Base-by-base conservation (phyloP, 345 rosid genomes). In the Citrus sp. region DNA sequence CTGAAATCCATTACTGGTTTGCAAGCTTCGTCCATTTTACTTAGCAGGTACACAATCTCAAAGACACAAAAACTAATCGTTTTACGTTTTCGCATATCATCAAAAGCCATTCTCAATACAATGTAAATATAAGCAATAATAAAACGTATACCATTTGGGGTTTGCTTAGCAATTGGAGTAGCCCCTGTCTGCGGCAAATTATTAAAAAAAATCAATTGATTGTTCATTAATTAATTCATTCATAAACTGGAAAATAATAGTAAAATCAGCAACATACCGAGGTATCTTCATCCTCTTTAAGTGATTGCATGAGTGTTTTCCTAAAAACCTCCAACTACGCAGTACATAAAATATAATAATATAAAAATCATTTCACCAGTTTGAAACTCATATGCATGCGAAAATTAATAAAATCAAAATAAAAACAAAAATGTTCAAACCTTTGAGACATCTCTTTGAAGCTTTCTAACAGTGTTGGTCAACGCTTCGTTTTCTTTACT, bases 391-490 rank as follows among this genome's bases (percentile, higher is more conserved):
- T 9, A 37, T 35, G 72, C 37, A 69, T 60, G 35, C 19, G 21
- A 14, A 38, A 73, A 27, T 4, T 7, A 58, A 46, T 19, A 13
- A 42, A 30, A 69, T 40, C 2, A 49, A 30, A 34, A 6, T 16
- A 1, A 46, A 75, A 34, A 27, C 2, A 38, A 7, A 38, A 38
- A 38, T 35, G 7, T 1, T 35, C 1, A 38, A 38, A 38, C 99
- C 94, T 92, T 95, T 54, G 92, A 79, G 72, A 95, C 98, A 91
- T 95, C 99, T 88, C 97, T 92, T 68, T 89, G 97, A 16, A 95
- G 97, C 89, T 88, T 95, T 92, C 82, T 89, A 40, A 90, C 97
- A 75, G 90, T 87, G 81, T 70, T 85, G 55, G 89, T 75, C 72
- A 95, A 85, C 25, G 90, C 87, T 46, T 86, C 84, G 56, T 93